Percentiles rank a stretch among this genome's conserved stretches.
Conservation (phyloP, 768 basidiomycete species). For the Phylloporus sp. region DNA sequence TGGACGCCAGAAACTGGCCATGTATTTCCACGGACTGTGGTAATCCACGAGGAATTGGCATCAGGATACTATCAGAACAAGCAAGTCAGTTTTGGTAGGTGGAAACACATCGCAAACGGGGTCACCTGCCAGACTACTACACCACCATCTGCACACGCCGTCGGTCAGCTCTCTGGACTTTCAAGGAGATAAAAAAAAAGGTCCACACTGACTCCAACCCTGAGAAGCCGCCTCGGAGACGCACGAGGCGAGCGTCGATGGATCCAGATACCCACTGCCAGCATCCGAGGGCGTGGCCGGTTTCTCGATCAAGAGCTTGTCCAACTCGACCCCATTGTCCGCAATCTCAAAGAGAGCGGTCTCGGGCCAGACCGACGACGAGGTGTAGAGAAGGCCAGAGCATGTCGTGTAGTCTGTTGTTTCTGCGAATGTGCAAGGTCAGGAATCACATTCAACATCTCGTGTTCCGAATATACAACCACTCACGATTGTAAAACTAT, state of each 20-base stretch:
- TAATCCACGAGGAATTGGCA: slow-evolving; percentile 36
- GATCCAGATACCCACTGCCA: slow-evolving; percentile 51
- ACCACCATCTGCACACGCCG: slow-evolving; percentile 27
- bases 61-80: slow-evolving; percentile 31
- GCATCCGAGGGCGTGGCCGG: slow-evolving; percentile 41
- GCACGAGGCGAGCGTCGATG: slow-evolving; percentile 54
- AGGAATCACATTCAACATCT: not conserved
- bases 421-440: slow-evolving; percentile 42
- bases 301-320: slow-evolving; percentile 55
- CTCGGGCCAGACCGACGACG: slow-evolving; percentile 56
- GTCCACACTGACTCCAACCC: slow-evolving; percentile 73
- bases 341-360: slow-evolving; percentile 51
- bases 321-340: slow-evolving; percentile 37
- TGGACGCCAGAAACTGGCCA: not conserved
- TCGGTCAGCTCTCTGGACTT: not conserved
- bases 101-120: not conserved
- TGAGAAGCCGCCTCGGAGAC: slow-evolving; percentile 51
- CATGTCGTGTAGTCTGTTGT: slow-evolving; percentile 59
- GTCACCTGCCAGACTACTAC: slow-evolving; percentile 39
- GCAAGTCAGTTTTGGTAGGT: not conserved
- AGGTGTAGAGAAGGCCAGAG: slow-evolving; percentile 48
- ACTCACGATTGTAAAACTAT: slow-evolving; percentile 27
- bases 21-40: slow-evolving; percentile 10
- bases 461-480: not conserved
- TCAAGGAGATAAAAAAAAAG: not conserved